Evolutionary conservation across 2,329 filamentous ascomycete genomes (phyloP).

Genomic region (Pseudogymnoascus verrucosus): DNA sequence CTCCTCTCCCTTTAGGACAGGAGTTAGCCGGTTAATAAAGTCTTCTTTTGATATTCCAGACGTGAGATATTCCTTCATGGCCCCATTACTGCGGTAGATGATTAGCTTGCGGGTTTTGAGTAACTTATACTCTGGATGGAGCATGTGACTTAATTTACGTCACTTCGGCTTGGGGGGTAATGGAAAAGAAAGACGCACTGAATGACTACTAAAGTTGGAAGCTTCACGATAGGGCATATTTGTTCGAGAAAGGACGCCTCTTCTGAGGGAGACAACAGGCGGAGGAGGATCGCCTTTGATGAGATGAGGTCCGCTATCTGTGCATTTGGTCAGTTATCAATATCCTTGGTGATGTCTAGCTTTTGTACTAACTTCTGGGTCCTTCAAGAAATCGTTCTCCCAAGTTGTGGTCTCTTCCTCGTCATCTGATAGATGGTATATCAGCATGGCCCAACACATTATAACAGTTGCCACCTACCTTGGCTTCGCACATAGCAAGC

Average conservation of each 20-base stretch:
- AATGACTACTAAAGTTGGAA: slow-evolving; percentile 75
- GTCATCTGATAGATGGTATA: slow-evolving; percentile 47
- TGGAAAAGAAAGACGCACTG: slow-evolving; percentile 39
- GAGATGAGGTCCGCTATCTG: slow-evolving; percentile 50
- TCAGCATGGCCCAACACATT: slow-evolving; percentile 9
- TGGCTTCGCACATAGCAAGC: slow-evolving; percentile 77
- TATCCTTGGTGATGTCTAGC: background rate
- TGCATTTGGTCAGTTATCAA: slow-evolving; percentile 13
- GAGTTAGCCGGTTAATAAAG: slow-evolving; percentile 50
- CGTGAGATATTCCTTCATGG: slow-evolving; percentile 68
- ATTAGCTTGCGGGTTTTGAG: slow-evolving; percentile 7
- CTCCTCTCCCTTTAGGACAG: slow-evolving; percentile 28
- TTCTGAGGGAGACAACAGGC: slow-evolving; percentile 62
- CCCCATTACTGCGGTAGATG: slow-evolving; percentile 51
- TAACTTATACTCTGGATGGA: background rate
- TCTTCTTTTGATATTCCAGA: slow-evolving; percentile 56
- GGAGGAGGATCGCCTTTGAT: slow-evolving; percentile 59
- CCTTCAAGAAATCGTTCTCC: slow-evolving; percentile 61
- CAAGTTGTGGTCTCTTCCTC: slow-evolving; percentile 60
- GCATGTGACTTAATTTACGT: background rate
- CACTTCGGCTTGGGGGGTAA: background rate
- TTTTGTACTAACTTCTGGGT: slow-evolving; percentile 41
- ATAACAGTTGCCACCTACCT: slow-evolving; percentile 16
- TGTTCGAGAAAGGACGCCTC: slow-evolving; percentile 76
- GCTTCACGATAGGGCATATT: slow-evolving; percentile 70